Evolutionary conservation across 768 basidiomycete species (phyloP), one percentile per base, ranked within the genome.

Genomic region (Hygrophoropsis aurantiaca): DNA sequence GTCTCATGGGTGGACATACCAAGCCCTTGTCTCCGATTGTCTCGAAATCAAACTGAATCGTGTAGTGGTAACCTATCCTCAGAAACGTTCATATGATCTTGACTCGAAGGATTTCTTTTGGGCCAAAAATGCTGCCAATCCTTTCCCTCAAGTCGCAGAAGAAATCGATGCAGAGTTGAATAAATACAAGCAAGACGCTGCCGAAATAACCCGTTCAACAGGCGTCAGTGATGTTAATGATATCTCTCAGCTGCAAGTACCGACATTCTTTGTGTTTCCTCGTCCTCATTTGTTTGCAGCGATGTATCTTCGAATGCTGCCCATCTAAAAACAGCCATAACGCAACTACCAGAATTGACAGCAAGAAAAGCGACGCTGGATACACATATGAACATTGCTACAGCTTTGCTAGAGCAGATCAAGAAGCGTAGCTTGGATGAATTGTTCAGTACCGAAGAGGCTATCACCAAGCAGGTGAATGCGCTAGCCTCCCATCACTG

Each of bases 21-120:
- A 99, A 69, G 93, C 97, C 0, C 81, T 99, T 23, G 89, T 98
- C 1, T 97, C 95, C 20, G 97, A 99, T 62, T 98, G 97, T 55
- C 81, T 99, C 27, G 89, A 95, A 48, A 94, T 99, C 76, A 94
- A 90, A 66, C 79, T 99, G 15, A 98, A 98, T 66, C 84, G 95
- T 6, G 93, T 99, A 5, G 83, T 90, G 1, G 85, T 99, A 25
- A 76, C 82, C 1, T 78, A 79, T 42, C 78, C 86, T 44, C 86
- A 69, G 87, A 92, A 70, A 67, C 71, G 79, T 42, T 85, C 90
- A 1, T 97, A 98, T 57, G 97, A 99, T 68, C 83, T 99, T 26
- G 97, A 98, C 67, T 85, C 91, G 18, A 97, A 95, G 60, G 97
- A 99, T 67, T 99, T 97, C 70, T 99, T 99, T 74, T 99, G 97